A percentile compares a stretch with the other conserved stretches of the same genome.
These are phyloP conservation scores for Azolla pinnata DNA, from an alignment of 75 land plant species.

Conservation along the genomic window DNA sequence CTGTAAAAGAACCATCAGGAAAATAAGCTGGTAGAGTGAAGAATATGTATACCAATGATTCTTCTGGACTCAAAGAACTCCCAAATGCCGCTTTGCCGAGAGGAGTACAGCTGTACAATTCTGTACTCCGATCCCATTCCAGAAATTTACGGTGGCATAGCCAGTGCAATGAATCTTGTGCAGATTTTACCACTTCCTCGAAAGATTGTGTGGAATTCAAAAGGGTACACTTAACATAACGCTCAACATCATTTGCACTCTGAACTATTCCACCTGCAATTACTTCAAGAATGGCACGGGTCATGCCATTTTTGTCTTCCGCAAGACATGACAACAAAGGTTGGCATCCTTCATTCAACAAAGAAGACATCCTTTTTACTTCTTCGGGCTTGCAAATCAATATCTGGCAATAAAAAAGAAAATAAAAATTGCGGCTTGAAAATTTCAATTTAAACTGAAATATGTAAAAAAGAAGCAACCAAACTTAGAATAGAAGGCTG, in stretches of 20 bases:
- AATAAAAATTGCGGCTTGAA: not conserved
- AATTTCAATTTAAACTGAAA: not conserved
- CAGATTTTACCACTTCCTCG: constrained; percentile 89
- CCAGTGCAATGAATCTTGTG: constrained; percentile 97
- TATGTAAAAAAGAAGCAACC: too few species aligned
- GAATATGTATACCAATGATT: constrained; percentile 64
- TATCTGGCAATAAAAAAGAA: constrained; percentile 33
- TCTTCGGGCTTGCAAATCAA: constrained; percentile 94
- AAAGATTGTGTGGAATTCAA: constrained; percentile 88
- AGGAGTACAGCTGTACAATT: constrained; percentile 71
- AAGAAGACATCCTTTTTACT: constrained; percentile 44
- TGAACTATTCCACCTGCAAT: constrained; percentile 97
- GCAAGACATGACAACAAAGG: constrained; percentile 87
- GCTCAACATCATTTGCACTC: constrained; percentile 81
- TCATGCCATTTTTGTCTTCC: constrained; percentile 97
- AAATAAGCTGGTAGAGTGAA: not conserved
- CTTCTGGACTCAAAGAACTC: constrained; percentile 89
- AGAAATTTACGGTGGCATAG: constrained; percentile 73
- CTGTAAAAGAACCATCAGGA: too few species aligned
- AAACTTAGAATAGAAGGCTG: too few species aligned
- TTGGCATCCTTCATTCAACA: constrained; percentile 68
- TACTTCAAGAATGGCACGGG: constrained; percentile 91
- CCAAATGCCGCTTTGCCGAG: constrained; percentile 97
- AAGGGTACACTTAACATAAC: constrained; percentile 93
- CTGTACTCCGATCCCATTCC: constrained; percentile 78